Evolutionary conservation across 1,284 basidiomycete species (phyloP), one percentile per base, ranked within the genome.

Genomic region (Cutaneotrichosporon arboriforme): DNA sequence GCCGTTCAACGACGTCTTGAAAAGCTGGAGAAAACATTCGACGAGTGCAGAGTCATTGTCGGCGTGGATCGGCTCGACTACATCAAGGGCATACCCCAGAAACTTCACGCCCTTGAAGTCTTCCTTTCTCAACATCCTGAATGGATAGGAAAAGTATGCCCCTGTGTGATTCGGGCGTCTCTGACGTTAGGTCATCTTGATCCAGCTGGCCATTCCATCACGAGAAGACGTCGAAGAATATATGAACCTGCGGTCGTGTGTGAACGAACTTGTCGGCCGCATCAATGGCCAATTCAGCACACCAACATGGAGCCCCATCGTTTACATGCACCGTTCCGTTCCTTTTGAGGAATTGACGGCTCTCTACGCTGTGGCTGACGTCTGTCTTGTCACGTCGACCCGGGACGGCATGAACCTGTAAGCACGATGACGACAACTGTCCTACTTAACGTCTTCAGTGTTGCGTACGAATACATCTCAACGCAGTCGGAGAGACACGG

Each of bases 81-180:
- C 77, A 98, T 98, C 84, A 98, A 98, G 80, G 94, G 94, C 68
- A 91, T 98, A 23, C 94, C 94, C 2, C 94, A 98, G 74, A 98
- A 98, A 75, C 78, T 98, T 51, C 92, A 97, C 72, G 94, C 90
- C 0, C 81, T 98, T 52, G 96, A 98, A 72, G 84, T 94, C 38
- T 98, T 98, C 82, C 81, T 98, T 38, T 85, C 87, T 17, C 92
- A 97, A 62, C 93, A 98, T 72, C 96, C 96, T 1, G 94, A 98
- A 74, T 98, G 93, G 93, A 91, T 98, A 59, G 96, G 96, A 63
- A 98, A 97, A 80, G 86, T 84, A 49, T 52, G 76, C 10, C 9
- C 9, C n/a, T n/a, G n/a, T n/a, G n/a, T n/a, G n/a, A n/a, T 33
- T 0, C 15, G 38, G 15, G 8, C 8, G 13, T 45, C 4, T 5